phyloP scores from a whole-genome alignment of 192 early-diverging fungal species.

The Piromyces sp. region DNA sequence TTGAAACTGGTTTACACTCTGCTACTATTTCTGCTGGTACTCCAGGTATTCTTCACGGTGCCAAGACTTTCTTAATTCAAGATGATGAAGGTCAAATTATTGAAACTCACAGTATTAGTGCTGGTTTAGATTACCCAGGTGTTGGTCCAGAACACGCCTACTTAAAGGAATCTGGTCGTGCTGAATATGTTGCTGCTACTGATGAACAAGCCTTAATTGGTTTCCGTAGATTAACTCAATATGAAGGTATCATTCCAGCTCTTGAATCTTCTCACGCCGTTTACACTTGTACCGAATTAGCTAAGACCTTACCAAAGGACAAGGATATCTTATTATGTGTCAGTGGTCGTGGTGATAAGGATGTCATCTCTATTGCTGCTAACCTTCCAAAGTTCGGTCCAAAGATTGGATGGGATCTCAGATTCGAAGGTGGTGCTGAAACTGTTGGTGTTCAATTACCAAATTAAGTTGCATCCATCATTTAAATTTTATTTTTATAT shows the following conservation, averaged over 20 bases:
- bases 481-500: too few relatives aligned
- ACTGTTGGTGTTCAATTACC: not conserved
- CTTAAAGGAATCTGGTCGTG: slow-evolving; percentile 72
- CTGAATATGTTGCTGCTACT: slow-evolving; percentile 58
- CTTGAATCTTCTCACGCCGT: slow-evolving; percentile 90
- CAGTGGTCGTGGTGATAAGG: slow-evolving; percentile 92
- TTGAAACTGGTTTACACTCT: slow-evolving; percentile 74
- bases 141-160: slow-evolving; percentile 93
- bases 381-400: slow-evolving; percentile 79
- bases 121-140: slow-evolving; percentile 93
- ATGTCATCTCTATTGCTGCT: slow-evolving; percentile 82
- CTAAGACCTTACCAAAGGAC: slow-evolving; percentile 50
- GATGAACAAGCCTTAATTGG: slow-evolving; percentile 76
- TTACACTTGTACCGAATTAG: slow-evolving; percentile 60
- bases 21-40: slow-evolving; percentile 76
- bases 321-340: slow-evolving; percentile 78
- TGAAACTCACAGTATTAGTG: slow-evolving; percentile 84
- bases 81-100: slow-evolving; percentile 89
- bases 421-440: slow-evolving; percentile 1
- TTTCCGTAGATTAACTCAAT: slow-evolving; percentile 41
- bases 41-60: slow-evolving; percentile 89
- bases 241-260: slow-evolving; percentile 86
- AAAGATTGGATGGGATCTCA: slow-evolving; percentile 78
- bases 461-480: not conserved
- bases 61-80: slow-evolving; percentile 83